Evolutionary conservation across 371 early-diverging fungal genomes (phyloP), one percentile per base, ranked within the genome.

Genomic region (Mucor sp.): DNA sequence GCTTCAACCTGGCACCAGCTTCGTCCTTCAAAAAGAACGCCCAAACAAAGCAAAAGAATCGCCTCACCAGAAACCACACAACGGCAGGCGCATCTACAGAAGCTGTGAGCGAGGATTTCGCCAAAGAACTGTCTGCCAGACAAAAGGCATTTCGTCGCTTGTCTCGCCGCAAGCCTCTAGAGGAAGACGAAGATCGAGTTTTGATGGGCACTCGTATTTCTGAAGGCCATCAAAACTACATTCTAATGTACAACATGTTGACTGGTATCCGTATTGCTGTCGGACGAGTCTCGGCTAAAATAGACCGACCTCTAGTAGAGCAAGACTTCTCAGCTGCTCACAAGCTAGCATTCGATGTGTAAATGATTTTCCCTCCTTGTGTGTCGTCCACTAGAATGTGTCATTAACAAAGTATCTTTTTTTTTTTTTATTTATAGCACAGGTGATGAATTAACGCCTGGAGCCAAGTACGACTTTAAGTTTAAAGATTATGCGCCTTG

Each of bases 401-500:
- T 12, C 37, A 35, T 35, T 44, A 17, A 62, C n/a, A 7, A 53
- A 23, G 48, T 50, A 27, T 35, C 44, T 37, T 28, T 57, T 17
- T 53, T 19, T 62, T 53, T 53, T 41, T 41, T 28, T 44, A n/a
- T 64, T 53, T 50, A 43, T 68, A 90, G 90, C 32, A 91, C 89
- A 6, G 96, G 96, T 32, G 93, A 94, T 76, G 96, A 97, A 74
- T 74, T 95, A 75, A 94, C 94, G 4, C 93, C 97, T 5, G 89
- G 90, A 9, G 90, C 94, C 25, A 89, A 91, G 66, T 97, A 97
- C 77, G 97, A 97, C 68, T 97, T 97, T 80, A 96, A 97, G 79
- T 97, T 97, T 74, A 97, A 97, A 74, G 98, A 97, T 76, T 97
- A 97, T 76, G 93, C 96, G 2, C 98, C 97, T 15, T 94, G 94